A percentile compares a stretch with the other conserved stretches of the same genome.
These are phyloP conservation scores for Suillus bovinus DNA, from an alignment of 768 basidiomycete species.

Conservation along the genomic window DNA sequence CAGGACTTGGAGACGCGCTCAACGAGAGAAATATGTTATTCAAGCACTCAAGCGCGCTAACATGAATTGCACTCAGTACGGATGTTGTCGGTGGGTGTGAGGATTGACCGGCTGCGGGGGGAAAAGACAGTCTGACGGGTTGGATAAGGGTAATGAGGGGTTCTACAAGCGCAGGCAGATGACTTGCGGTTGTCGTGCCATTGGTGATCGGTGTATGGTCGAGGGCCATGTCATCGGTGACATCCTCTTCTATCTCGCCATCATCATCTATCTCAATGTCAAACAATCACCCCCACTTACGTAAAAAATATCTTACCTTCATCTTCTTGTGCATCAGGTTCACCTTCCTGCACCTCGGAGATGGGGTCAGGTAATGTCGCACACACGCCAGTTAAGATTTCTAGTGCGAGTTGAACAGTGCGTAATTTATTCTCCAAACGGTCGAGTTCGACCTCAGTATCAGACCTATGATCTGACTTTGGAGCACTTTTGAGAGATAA, in stretches of 20 bases:
- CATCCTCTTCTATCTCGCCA: slow-evolving; percentile 37
- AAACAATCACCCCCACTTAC: slow-evolving; percentile 29
- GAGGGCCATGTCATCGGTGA: slow-evolving; percentile 21
- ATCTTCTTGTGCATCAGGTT: slow-evolving; percentile 32
- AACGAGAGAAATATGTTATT: slow-evolving; percentile 87
- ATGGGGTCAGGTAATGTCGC: slow-evolving; percentile 84
- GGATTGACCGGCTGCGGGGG: slow-evolving; percentile 66
- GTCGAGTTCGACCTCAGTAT: slow-evolving; percentile 70
- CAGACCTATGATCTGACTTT: slow-evolving; percentile 74
- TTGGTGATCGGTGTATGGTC: slow-evolving; percentile 28
- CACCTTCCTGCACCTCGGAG: slow-evolving; percentile 35
- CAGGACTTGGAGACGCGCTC: slow-evolving; percentile 46
- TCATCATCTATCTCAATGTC: slow-evolving; percentile 46
- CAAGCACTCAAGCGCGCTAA: slow-evolving; percentile 84
- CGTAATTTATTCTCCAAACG: slow-evolving; percentile 68
- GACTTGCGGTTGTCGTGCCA: slow-evolving; percentile 29
- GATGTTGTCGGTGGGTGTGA: slow-evolving; percentile 89
- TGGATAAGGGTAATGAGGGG: slow-evolving; percentile 70
- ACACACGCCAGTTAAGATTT: slow-evolving; percentile 86
- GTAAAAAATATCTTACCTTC: slow-evolving; percentile 31
- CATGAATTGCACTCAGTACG: slow-evolving; percentile 78
- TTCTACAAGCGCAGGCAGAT: slow-evolving; percentile 62
- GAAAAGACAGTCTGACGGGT: slow-evolving; percentile 82
- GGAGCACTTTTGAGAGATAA: slow-evolving; percentile 64
- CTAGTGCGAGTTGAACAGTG: slow-evolving; percentile 80